Percentiles rank a stretch among this genome's conserved stretches.
phyloP scores from a whole-genome alignment of 345 rosid genomes.

The Eucalyptus pumila region DNA sequence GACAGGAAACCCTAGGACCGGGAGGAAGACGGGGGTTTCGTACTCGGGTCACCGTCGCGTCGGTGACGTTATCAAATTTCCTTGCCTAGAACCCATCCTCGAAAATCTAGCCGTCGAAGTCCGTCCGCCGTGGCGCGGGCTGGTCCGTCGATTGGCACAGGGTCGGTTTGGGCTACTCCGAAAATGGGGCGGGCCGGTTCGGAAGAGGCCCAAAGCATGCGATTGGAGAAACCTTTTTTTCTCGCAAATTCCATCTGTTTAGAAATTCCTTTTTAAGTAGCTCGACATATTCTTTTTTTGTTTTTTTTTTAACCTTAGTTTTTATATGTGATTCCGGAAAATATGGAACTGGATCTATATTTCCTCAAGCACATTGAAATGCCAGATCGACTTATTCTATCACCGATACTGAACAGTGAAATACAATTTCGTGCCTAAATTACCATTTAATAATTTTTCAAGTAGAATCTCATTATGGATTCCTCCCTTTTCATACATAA shows the following conservation, averaged over 20 bases:
- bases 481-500: fast-evolving
- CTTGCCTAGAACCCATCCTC: neutral
- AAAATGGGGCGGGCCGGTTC: neutral
- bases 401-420: fast-evolving
- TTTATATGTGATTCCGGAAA: neutral
- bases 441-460: neutral
- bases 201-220: neutral
- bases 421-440: fast-evolving
- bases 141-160: neutral
- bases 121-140: neutral
- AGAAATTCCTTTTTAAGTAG: neutral
- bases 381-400: neutral
- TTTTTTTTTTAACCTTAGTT: neutral
- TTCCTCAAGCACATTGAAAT: neutral
- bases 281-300: neutral
- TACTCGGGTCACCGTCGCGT: neutral
- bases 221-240: neutral
- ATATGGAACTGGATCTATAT: neutral
- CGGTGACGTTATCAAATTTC: neutral
- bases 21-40: neutral
- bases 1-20: neutral
- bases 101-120: neutral
- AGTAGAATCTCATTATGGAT: fast-evolving
- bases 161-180: neutral
- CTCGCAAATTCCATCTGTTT: neutral